phyloP scores from a whole-genome alignment of 2,329 filamentous ascomycete genomes.

The Trichoderma atrobrunneum region DNA sequence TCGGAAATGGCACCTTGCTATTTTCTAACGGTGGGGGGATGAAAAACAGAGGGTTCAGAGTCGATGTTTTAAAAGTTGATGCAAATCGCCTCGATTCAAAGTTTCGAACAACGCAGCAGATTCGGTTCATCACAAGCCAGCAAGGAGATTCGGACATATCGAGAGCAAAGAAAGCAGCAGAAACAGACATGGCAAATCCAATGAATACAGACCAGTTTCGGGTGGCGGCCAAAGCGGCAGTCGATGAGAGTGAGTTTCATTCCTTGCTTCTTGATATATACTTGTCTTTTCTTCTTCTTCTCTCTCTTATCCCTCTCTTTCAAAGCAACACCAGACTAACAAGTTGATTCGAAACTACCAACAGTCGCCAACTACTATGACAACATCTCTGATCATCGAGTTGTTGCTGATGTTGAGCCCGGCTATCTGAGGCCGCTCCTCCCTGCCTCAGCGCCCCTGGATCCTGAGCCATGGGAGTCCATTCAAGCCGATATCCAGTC shows the following conservation, averaged over 20 bases:
- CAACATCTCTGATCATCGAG: conserved; percentile 64
- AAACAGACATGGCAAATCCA: conserved; percentile 1
- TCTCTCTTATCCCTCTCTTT: not conserved
- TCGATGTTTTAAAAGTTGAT: not conserved
- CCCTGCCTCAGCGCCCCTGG: conserved; percentile 61
- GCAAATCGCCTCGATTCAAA: not conserved
- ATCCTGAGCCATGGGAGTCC: conserved; percentile 69
- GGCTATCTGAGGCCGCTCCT: conserved; percentile 83
- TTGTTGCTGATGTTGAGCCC: conserved; percentile 74
- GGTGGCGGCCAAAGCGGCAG: conserved; percentile 69
- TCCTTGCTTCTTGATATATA: not conserved
- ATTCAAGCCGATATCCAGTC: conserved; percentile 82
- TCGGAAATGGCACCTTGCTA: not conserved
- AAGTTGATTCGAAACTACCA: not conserved
- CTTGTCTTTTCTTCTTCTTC: not conserved
- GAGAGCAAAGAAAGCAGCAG: not conserved
- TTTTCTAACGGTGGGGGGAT: not conserved
- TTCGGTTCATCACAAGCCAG: not conserved
- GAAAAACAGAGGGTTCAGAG: not conserved
- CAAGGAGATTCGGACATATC: not conserved
- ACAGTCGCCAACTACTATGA: conserved; percentile 83
- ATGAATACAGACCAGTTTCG: conserved; percentile 83
- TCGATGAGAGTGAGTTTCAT: conserved; percentile 71
- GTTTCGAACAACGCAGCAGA: not conserved
- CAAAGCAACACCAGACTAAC: not conserved